Base-by-base conservation (phyloP, 179 eudicot species). In the Silene noctiflora region DNA sequence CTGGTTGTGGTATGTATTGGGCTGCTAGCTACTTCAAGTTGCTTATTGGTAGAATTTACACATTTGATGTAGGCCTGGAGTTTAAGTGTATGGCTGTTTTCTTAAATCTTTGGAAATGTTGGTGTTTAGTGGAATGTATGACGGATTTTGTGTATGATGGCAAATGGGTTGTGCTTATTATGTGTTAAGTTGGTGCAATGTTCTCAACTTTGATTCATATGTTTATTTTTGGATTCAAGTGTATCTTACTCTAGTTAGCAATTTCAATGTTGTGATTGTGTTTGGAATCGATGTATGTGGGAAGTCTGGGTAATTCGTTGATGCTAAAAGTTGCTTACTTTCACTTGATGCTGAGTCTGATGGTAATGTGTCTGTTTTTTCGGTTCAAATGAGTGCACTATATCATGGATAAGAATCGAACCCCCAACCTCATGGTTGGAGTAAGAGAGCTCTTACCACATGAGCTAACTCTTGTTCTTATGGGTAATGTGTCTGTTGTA, bases 1-100 rank as follows among this genome's bases (percentile, higher is more conserved):
- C 97, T 21, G 98, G 98, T 25, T 87, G 95, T 63, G 93, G 98
- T 94, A 81, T 82, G 85, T 19, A 4, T 25, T n/a, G 10, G 31
- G 24, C 12, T 42, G 12, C 6, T 42, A 9, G 48, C 48, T 31
- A 8, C 6, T 71, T 25, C n/a, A 22, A 6, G 14, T 69, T 71
- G 76, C 42, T 70, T 2, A 17, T 24, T 75, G 8, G 53, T 71
- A 13, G 27, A 35, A 19, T n/a, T 59, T 24, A n/a, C 3, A 12
- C n/a, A 19, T 39, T 55, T 59, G 19, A 19, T 58, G 48, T 29
- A 20, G 46, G 59, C 7, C 22, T 44, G 24, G 25, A 48, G 72
- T 10, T 16, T 27, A 13, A 64, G 8, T 12, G 27, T 13, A 65
- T 27, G 3, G 22, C 31, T 66, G 21, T 12, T 21, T 21, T 21